A percentile compares a stretch with the other conserved stretches of the same genome.
Evolutionary conservation across 345 rosid species (phyloP).

Genomic region (Fremontodendron californicum): DNA sequence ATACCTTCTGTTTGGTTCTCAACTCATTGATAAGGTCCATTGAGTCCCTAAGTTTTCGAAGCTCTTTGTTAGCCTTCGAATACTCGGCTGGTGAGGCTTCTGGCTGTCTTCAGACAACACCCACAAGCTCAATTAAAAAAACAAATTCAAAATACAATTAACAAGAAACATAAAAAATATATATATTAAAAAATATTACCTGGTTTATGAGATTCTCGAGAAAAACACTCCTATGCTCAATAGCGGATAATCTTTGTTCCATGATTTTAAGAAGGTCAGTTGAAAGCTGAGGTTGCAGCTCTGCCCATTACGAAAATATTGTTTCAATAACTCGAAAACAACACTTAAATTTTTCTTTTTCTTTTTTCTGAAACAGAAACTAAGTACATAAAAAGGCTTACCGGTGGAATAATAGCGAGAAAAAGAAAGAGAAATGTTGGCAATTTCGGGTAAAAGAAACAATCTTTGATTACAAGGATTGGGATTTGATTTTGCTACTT

Average conservation of each 20-base stretch:
- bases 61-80: constrained; percentile 82
- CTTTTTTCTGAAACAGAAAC: neutral
- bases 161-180: neutral
- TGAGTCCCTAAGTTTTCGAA: constrained; percentile 67
- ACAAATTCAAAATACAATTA: neutral
- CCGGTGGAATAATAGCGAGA: constrained; percentile 48
- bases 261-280: constrained; percentile 70
- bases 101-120: constrained; percentile 76
- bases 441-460: constrained; percentile 19
- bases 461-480: constrained; percentile 11
- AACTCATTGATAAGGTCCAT: constrained; percentile 65
- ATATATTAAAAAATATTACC: constrained; percentile 26
- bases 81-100: constrained; percentile 76
- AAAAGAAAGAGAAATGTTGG: constrained; percentile 10
- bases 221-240: constrained; percentile 52
- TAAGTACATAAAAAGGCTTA: constrained; percentile 6
- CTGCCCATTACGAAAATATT: constrained; percentile 29
- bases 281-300: constrained; percentile 52
- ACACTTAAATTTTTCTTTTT: neutral
- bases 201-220: constrained; percentile 63
- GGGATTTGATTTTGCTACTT: constrained; percentile 20
- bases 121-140: constrained; percentile 9
- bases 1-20: constrained; percentile 77
- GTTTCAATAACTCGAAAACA: neutral
- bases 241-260: constrained; percentile 66